phyloP scores from a whole-genome alignment of 495 filamentous ascomycete species.

The Lasiosphaeria hispida region DNA sequence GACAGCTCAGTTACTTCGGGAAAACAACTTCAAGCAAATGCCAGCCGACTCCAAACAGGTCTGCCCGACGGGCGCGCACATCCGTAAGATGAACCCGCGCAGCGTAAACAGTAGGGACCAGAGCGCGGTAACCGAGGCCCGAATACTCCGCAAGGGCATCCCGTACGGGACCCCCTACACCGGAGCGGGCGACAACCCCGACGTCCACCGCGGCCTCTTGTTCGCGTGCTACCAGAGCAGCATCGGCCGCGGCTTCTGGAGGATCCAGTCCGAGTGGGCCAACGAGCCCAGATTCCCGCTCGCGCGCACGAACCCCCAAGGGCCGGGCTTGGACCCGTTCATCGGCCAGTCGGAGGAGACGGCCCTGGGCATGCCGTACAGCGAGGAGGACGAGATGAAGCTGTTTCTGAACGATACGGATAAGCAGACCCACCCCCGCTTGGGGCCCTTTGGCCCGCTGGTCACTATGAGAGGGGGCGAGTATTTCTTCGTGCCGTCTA shows the following conservation, averaged over 20 bases:
- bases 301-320: not conserved
- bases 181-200: not conserved
- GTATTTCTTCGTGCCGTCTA: constrained; percentile 6
- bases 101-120: not conserved
- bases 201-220: constrained; percentile 4
- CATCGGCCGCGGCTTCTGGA: not conserved
- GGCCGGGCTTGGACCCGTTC: not conserved
- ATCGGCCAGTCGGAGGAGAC: not conserved
- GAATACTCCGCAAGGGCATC: constrained; percentile 8
- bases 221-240: constrained; percentile 10
- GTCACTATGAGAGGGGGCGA: constrained; percentile 3
- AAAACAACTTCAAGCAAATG: too few species aligned
- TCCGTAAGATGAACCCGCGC: constrained; percentile 8
- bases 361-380: too few species aligned
- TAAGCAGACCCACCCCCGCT: not conserved
- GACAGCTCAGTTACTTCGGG: too few species aligned
- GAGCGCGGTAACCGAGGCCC: too few species aligned
- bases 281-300: not conserved
- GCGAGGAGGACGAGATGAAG: not conserved
- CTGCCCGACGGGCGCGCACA: constrained; percentile 4
- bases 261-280: not conserved
- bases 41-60: not conserved
- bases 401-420: not conserved
- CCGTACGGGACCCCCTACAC: not conserved
- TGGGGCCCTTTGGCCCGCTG: not conserved